These are phyloP conservation scores for Amaranthus tricolor DNA, from an alignment of 179 eudicot species.

Conservation along the genomic window DNA sequence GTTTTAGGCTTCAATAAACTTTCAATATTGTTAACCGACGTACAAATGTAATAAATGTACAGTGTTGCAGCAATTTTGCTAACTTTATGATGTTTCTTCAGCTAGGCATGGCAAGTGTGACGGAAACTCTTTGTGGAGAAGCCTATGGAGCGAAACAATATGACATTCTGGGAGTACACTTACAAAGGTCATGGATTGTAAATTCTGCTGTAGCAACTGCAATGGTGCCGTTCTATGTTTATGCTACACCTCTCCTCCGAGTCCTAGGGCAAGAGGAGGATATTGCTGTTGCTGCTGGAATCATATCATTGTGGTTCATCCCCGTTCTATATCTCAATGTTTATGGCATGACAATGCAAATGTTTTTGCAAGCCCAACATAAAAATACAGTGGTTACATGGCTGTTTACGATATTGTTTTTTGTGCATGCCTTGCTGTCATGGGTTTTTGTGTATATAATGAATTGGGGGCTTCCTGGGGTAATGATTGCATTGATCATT, in stretches of 20 bases:
- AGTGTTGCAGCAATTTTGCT: neutral
- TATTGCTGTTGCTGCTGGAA: constrained; percentile 48
- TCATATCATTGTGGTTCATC: constrained; percentile 64
- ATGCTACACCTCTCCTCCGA: constrained; percentile 43
- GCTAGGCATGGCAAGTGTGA: constrained; percentile 92
- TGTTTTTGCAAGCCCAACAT: constrained; percentile 75
- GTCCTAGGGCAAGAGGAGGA: constrained; percentile 49
- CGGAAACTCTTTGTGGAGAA: constrained; percentile 87
- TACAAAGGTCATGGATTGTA: constrained; percentile 75
- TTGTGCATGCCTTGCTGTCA: constrained; percentile 51
- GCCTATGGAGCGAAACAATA: constrained; percentile 79
- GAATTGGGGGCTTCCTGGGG: constrained; percentile 54
- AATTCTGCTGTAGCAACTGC: constrained; percentile 42
- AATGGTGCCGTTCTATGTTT: constrained; percentile 61
- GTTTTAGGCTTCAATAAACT: neutral
- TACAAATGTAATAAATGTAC: neutral
- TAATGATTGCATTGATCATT: constrained; percentile 48
- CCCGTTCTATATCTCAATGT: constrained; percentile 46
- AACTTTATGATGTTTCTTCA: constrained; percentile 21
- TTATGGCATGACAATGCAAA: constrained; percentile 57
- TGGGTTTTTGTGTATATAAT: constrained; percentile 53
- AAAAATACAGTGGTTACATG: constrained; percentile 66
- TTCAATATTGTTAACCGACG: neutral
- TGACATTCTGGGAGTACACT: constrained; percentile 71
- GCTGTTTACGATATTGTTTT: constrained; percentile 39